These are phyloP conservation scores for Chernovozyma aurita DNA, from an alignment of 1,139 yeast genomes.

Conservation along the genomic window DNA sequence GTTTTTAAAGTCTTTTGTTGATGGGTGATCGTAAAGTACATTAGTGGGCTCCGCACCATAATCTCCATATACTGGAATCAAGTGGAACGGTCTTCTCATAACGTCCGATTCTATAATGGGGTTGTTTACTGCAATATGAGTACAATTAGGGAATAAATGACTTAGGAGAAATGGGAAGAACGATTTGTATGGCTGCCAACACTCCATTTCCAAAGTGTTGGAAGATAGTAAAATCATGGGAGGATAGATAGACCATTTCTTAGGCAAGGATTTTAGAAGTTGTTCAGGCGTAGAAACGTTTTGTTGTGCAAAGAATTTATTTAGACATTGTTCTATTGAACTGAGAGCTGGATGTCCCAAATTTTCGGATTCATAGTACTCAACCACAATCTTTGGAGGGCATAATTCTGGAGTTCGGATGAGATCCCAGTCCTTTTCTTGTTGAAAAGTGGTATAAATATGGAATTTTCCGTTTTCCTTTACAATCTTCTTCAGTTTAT, in stretches of 20 bases:
- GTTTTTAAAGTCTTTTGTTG: conserved; percentile 33
- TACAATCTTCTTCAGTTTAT: conserved; percentile 22
- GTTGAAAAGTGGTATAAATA: conserved; percentile 12
- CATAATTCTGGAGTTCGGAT: not conserved
- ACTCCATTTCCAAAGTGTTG: conserved; percentile 32
- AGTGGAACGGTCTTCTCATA: conserved; percentile 60
- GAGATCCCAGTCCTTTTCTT: not conserved
- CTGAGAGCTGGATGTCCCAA: not conserved
- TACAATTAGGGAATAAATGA: conserved; percentile 18
- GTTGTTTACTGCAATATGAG: conserved; percentile 69
- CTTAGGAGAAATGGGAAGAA: conserved; percentile 24
- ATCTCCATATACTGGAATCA: conserved; percentile 59
- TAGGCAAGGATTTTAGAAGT: conserved; percentile 29
- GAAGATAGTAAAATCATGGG: conserved; percentile 59
- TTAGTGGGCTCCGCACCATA: conserved; percentile 47
- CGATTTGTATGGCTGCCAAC: conserved; percentile 8
- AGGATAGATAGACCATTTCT: conserved; percentile 59
- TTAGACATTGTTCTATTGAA: not conserved
- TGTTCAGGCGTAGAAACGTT: not conserved
- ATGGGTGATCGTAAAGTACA: conserved; percentile 32
- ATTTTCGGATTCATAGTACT: not conserved
- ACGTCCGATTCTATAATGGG: conserved; percentile 57
- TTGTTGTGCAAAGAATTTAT: not conserved
- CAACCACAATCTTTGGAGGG: not conserved
- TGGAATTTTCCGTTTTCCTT: conserved; percentile 9